Evolutionary conservation across 768 basidiomycete species (phyloP).

Genomic region (Daedalea quercina): DNA sequence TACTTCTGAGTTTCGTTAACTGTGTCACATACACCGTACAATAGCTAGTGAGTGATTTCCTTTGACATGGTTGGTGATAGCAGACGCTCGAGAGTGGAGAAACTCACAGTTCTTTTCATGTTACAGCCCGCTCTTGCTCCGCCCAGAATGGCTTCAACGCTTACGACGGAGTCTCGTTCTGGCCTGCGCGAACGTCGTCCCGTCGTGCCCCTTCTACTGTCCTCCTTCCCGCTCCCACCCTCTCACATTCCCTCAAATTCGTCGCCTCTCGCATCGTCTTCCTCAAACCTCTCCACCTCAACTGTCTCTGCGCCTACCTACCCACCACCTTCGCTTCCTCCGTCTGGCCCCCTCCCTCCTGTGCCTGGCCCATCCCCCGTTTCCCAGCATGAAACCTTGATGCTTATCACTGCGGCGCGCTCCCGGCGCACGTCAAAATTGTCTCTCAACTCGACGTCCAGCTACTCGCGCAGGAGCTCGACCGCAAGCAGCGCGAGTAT

Average conservation of each 20-base stretch:
- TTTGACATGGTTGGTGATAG: too few relatives aligned
- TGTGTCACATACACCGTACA: neutral
- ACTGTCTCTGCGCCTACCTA: conserved; percentile 15
- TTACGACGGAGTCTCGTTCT: conserved; percentile 10
- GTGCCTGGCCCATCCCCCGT: conserved; percentile 57
- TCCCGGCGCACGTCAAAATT: conserved; percentile 29
- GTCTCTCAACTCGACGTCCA: conserved; percentile 22
- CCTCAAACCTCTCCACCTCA: conserved; percentile 1
- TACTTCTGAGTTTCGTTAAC: neutral
- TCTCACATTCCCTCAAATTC: conserved; percentile 23
- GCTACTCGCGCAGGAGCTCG: conserved; percentile 24
- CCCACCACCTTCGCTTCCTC: conserved; percentile 55
- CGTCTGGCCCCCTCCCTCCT: conserved; percentile 54
- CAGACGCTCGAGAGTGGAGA: neutral
- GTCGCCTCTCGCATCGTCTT: conserved; percentile 6
- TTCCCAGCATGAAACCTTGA: conserved; percentile 40
- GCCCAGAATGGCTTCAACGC: conserved; percentile 11
- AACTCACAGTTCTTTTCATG: too few relatives aligned
- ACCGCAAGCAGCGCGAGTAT: conserved; percentile 19
- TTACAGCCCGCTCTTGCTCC: neutral
- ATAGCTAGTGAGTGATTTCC: neutral
- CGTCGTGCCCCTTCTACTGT: conserved; percentile 23
- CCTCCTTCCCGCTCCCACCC: conserved; percentile 26
- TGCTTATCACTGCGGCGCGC: conserved; percentile 30
- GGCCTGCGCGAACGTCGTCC: conserved; percentile 14